Base-by-base conservation (phyloP, 768 basidiomycete genomes). In the Tricholoma furcatifolium region DNA sequence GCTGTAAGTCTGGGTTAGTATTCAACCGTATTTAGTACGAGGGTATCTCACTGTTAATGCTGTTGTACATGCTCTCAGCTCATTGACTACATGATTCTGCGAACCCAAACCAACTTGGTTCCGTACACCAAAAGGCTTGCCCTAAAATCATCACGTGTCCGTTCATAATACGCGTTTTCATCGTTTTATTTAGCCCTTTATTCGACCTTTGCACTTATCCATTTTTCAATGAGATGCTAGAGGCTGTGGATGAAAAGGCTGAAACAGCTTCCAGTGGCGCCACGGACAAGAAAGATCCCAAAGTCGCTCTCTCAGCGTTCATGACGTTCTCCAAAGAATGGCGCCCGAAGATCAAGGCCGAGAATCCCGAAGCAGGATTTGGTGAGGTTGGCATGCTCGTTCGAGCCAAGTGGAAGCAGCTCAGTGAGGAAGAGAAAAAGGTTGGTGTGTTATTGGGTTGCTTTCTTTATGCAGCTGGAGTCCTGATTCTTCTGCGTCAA, bases 281-380 rank as follows among this genome's bases (percentile, higher is more conserved):
- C 27, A 50, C 38, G 66, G 69, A 70, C 54, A 84, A 88, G 74
- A 93, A 91, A 73, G 86, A 93, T 68, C 83, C 82, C 56, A 88
- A 88, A 70, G 83, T 87, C 41, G 89, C 92, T 0, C 80, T 97
- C 43, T 97, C 94, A 27, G 93, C 96, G 36, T 98, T 97, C 77
- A 97, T 98, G 96, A 94, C 94, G 88, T 98, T 98, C 81, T 87
- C 84, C 62, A 91, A 94, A 70, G 95, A 93, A 70, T 89, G 92
- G 91, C 83, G 95, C 67, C 90, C 94, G 73, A 83, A 88, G 67
- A 91, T 98, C 81, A 96, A 95, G 85, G 66, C 82, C 52, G 93
- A 97, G 75, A 96, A 98, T 75, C 95, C 95, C 44, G 92, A 94
- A 53, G 93, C 92, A 24, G 80, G 87, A 50, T 98, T 98, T 65